Evolutionary conservation across 345 rosid genomes (phyloP).

Genomic region (Mercurialis annua): DNA sequence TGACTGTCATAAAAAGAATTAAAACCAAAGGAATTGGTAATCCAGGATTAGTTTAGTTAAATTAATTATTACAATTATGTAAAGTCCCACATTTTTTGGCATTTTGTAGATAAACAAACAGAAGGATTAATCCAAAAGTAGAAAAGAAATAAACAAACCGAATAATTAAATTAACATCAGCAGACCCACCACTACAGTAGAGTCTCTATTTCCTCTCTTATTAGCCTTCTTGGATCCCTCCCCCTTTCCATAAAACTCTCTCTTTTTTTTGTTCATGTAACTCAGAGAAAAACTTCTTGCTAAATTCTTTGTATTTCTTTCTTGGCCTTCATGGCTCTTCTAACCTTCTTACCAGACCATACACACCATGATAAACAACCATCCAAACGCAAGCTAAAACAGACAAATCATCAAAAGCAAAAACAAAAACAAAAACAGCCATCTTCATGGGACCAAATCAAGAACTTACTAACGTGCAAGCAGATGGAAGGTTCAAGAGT

Average conservation of each 20-base stretch:
- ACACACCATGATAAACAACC: constrained; percentile 22
- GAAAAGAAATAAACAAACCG: not conserved
- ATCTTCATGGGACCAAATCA: constrained; percentile 97
- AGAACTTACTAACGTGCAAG: constrained; percentile 83
- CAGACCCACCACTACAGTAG: constrained; percentile 33
- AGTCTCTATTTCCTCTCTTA: constrained; percentile 32
- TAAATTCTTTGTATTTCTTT: constrained; percentile 2
- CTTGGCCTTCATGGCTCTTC: constrained; percentile 55
- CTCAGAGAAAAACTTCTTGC: not conserved
- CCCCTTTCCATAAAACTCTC: constrained; percentile 16
- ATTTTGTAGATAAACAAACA: not conserved
- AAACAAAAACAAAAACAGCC: constrained; percentile 42
- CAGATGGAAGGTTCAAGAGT: constrained; percentile 73
- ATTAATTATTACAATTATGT: not conserved
- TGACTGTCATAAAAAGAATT: constrained; percentile 7
- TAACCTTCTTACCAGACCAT: constrained; percentile 48
- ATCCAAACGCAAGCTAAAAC: constrained; percentile 28
- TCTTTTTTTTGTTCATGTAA: constrained; percentile 8
- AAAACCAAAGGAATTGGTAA: not conserved
- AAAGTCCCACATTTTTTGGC: too few species aligned
- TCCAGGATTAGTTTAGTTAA: not conserved
- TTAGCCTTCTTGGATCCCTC: constrained; percentile 45
- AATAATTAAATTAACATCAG: constrained; percentile 19
- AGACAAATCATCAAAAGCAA: constrained; percentile 52
- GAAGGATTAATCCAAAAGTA: constrained; percentile 11